Base-by-base conservation (phyloP, 1,284 basidiomycete genomes). In the Ceratobasidium papillatum region DNA sequence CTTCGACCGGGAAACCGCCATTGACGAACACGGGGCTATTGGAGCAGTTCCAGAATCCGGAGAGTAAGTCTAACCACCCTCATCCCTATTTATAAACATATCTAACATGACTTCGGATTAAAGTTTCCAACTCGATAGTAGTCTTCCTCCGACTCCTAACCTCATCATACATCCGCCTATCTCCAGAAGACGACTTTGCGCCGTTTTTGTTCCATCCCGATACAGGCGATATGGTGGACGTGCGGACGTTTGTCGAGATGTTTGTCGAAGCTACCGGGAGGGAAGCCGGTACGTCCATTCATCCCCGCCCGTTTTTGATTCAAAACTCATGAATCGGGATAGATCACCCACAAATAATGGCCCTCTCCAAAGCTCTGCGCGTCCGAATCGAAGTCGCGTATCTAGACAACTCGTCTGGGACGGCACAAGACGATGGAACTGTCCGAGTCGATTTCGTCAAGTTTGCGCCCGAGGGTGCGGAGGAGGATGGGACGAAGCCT, bases 341-440 rank as follows among this genome's bases (percentile, higher is more conserved):
- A 89, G 95, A 96, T 78, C 91, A 96, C 78, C 89, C 93, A 25
- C 92, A 95, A 79, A 92, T 96, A 77, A 89, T 88, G 74, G 94
- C 94, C 0, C 85, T 97, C 7, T 88, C 90, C 14, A 85, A 88
- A 58, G 91, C 90, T 0, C 82, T 96, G 36, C 83, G 86, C 49
- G 82, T 93, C 63, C 90, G 91, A 74, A 82, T 95, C 62, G 87
- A 89, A 63, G 87, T 95, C 43, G 94, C 94, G 3, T 95, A 95
- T 81, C 86, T 96, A 22, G 93, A 94, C 80, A 74, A 52, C 47
- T 74, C 73, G 25, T 36, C 32, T 1, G 80, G 83, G 9, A 59
- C 68, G 12, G 38, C 36, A 4, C 52, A 59, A 19, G 86, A 85
- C 2, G 81, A 82, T 1, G 78, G 75, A 32, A 75, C 47, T 17